These are phyloP conservation scores for Eimeria necatrix DNA, from an alignment of 169 alveolate genomes.

Conservation along the genomic window DNA sequence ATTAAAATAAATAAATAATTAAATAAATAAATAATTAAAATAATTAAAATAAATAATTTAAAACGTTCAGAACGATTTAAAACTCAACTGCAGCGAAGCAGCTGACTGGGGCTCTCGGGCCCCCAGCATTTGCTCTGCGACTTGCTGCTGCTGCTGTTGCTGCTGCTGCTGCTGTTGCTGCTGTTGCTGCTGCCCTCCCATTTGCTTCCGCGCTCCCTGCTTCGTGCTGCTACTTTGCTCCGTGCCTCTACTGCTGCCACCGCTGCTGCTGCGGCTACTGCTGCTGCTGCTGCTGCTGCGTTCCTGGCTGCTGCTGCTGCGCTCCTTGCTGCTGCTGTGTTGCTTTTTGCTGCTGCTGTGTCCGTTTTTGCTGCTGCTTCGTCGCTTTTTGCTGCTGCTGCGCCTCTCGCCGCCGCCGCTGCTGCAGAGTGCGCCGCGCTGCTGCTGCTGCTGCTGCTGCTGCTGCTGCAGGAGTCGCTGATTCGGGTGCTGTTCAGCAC, in stretches of 20 bases:
- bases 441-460: not conserved
- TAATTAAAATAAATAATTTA: constrained; percentile 82
- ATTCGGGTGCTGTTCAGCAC: constrained; percentile 98
- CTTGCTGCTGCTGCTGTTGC: not conserved
- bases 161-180: not conserved
- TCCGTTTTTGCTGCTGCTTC: not conserved
- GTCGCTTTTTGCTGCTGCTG: not conserved
- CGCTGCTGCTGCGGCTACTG: not conserved
- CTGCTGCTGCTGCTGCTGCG: not conserved
- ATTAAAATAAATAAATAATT: too few species aligned
- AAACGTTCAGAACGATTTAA: too few species aligned
- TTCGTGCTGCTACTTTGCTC: not conserved
- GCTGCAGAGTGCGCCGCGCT: too few species aligned
- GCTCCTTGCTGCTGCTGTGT: not conserved
- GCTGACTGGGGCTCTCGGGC: too few species aligned
- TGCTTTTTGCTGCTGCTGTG: not conserved
- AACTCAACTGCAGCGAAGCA: too few species aligned
- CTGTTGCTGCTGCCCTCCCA: not conserved
- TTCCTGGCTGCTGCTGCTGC: not conserved
- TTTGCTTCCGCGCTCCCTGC: not conserved
- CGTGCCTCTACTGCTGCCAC: not conserved
- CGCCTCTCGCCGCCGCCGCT: not conserved
- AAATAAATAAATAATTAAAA: too few species aligned
- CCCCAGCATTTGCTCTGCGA: too few species aligned
- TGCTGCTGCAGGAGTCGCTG: constrained; percentile 54